These are phyloP conservation scores for Paratinospora sagittata DNA, from an alignment of 164 flowering plant genomes.

Conservation along the genomic window DNA sequence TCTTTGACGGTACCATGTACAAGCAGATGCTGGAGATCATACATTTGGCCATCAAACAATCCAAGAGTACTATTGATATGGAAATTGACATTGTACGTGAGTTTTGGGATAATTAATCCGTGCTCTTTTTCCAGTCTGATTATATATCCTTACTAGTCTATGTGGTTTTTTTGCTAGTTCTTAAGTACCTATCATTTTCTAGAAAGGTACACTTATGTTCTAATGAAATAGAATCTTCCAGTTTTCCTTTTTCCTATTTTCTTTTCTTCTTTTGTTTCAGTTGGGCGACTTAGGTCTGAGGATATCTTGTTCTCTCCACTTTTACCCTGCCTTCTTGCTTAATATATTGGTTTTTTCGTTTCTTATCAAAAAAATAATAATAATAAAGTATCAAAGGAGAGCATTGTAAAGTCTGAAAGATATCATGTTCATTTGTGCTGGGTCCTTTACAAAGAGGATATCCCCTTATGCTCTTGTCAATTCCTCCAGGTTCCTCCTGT, in stretches of 20 bases:
- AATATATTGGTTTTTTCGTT: too few relatives aligned
- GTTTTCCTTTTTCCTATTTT: too few relatives aligned
- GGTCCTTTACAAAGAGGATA: neutral
- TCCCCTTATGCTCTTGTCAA: slow-evolving; percentile 8
- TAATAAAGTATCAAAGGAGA: too few relatives aligned
- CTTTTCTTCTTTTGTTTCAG: too few relatives aligned
- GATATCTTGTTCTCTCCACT: too few relatives aligned
- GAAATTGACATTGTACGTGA: slow-evolving; percentile 76
- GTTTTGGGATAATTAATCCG: neutral
- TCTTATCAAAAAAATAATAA: too few relatives aligned
- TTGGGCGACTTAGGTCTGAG: too few relatives aligned
- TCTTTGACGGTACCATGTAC: slow-evolving; percentile 77
- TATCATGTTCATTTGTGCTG: neutral
- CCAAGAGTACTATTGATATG: slow-evolving; percentile 36
- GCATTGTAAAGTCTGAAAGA: too few relatives aligned
- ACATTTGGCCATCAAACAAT: slow-evolving; percentile 45
- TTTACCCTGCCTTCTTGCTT: too few relatives aligned
- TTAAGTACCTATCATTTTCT: neutral
- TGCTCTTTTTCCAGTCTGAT: neutral
- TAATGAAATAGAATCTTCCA: too few relatives aligned
- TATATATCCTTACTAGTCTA: neutral
- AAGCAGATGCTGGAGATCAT: slow-evolving; percentile 51
- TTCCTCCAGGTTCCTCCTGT: slow-evolving; percentile 73
- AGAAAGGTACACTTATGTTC: neutral
- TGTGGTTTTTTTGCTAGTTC: neutral